Conservation (phyloP, 139 green algal genomes). For the Closterium sp. region DNA sequence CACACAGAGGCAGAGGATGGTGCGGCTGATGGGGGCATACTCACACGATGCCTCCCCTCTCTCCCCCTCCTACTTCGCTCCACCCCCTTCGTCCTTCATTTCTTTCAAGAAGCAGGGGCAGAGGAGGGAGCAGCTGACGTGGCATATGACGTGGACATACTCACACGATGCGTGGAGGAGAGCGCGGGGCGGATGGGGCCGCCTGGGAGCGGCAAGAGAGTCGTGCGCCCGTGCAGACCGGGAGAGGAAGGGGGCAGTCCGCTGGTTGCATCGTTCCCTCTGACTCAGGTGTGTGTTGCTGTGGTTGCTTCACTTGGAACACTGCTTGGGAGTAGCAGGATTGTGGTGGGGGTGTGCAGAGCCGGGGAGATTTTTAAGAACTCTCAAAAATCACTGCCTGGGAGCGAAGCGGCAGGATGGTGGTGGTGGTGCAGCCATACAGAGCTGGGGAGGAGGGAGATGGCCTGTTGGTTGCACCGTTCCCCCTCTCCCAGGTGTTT, state of each 20-base stretch:
- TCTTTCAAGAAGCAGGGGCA: slow-evolving; percentile 65
- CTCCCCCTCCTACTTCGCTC: slow-evolving; percentile 16
- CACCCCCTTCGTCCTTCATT: not conserved
- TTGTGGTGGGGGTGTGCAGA: too few relatives aligned
- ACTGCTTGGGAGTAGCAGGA: too few relatives aligned
- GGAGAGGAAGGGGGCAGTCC: not conserved
- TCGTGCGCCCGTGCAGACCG: slow-evolving; percentile 10
- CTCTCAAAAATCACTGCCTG: too few relatives aligned
- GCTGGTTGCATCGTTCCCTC: not conserved
- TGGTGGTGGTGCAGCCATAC: slow-evolving; percentile 12
- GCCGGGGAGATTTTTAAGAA: too few relatives aligned
- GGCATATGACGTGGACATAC: slow-evolving; percentile 59
- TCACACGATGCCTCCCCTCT: not conserved
- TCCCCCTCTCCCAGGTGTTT: not conserved
- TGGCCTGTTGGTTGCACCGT: not conserved
- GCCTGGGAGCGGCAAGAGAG: not conserved
- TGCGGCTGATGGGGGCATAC: too few relatives aligned
- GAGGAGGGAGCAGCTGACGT: not conserved
- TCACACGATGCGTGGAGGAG: slow-evolving; percentile 21
- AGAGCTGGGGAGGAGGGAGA: not conserved
- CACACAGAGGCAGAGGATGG: too few relatives aligned
- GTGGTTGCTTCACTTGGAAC: not conserved
- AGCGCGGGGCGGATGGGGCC: not conserved
- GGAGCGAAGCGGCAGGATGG: too few relatives aligned
- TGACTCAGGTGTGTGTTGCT: not conserved